A percentile compares a stretch with the other conserved stretches of the same genome.
Evolutionary conservation across 257 asterid species (phyloP).

Genomic region (Sherardia arvensis): DNA sequence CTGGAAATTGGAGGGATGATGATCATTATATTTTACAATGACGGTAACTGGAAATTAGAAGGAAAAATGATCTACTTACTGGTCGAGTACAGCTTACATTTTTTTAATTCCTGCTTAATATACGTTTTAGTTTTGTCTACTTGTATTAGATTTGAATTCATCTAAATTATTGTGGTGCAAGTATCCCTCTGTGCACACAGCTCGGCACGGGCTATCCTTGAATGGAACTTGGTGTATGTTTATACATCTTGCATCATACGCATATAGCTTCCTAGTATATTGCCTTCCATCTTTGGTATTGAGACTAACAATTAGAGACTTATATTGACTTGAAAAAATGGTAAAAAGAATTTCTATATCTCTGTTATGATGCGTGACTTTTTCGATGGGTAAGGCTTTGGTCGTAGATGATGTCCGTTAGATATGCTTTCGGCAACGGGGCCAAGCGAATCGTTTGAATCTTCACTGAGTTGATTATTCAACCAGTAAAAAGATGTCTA

Average conservation of each 20-base stretch:
- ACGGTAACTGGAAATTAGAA: neutral
- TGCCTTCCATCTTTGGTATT: neutral
- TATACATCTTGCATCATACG: neutral
- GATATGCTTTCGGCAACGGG: no score
- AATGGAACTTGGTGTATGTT: neutral
- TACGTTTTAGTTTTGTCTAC: neutral
- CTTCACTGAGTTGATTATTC: slow-evolving; percentile 1
- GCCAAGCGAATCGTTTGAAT: neutral
- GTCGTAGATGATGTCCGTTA: neutral
- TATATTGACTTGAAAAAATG: neutral
- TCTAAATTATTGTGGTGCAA: no score
- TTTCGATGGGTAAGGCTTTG: neutral
- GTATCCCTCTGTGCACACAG: no score
- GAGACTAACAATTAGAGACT: no score
- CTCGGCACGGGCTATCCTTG: neutral
- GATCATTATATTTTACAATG: neutral
- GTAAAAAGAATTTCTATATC: neutral
- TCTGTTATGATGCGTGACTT: neutral
- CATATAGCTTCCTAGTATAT: neutral
- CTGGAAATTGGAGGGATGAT: neutral
- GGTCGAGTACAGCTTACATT: neutral
- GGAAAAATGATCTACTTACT: neutral
- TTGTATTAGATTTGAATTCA: neutral
- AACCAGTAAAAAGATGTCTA: neutral
- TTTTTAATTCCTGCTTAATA: neutral